Evolutionary conservation across 257 asterid genomes (phyloP), one percentile per base, ranked within the genome.

Genomic region (Primulina eburnea): DNA sequence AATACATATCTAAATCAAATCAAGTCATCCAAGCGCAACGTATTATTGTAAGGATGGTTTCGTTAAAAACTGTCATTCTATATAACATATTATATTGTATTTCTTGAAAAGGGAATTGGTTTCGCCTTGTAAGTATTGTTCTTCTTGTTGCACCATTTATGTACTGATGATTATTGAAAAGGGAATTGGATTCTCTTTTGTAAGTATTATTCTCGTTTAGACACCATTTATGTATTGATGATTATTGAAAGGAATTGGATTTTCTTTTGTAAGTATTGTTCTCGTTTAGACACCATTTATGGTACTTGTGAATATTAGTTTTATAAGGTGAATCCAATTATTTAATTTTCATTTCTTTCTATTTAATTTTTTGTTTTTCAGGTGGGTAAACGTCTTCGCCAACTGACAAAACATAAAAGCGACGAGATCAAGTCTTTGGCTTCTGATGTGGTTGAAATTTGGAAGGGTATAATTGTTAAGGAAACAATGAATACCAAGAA

Each of bases 301-400:
- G 20, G 14, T 47, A 47, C 56, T 4, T 7, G 16, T 14, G 56
- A 14, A 47, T 47, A 47, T 5, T 47, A 47, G 56, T 47, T 47
- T 16, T 47, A 4, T 47, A 47, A 14, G 56, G 16, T 47, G 56
- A 47, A 47, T 16, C 56, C 56, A 47, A 14, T 16, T 47, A 47
- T 16, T 47, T 16, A 47, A 3, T 14, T 16, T 20, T 62, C 24
- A 2, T 20, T 53, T 35, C 34, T 38, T 12, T 29, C 65, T 28
- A 0, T 9, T 6, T 43, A 29, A 60, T 52, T 40, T 21, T 32
- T 50, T 52, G 50, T 58, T 35, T 74, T 77, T 30, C 90, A 93
- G 99, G 88, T 93, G 29, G 99, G 99, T 28, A 93, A 93, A 80
- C 85, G 85, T 62, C 87, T 93, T 47, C 87, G 97, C 71, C 92